Evolutionary conservation across 257 asterid genomes (phyloP), one percentile per base, ranked within the genome.

Genomic region (Solanum ossicruentum): DNA sequence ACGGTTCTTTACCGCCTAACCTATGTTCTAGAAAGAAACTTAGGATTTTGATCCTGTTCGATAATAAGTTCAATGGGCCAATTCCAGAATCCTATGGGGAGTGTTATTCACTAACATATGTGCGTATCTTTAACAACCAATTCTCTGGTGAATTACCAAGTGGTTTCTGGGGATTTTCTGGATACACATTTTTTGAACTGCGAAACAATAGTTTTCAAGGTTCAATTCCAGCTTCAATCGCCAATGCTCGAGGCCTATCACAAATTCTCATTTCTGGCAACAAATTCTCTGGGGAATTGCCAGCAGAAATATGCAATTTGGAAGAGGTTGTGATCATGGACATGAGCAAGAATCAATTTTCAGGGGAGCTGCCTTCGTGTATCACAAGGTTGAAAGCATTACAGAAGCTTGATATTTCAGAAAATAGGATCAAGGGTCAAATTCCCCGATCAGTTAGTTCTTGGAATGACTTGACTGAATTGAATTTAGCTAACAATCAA

Each of bases 331-430:
- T 75, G 52, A 87, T 86, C n/a, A 73, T 92, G 56, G 95, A 93
- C 83, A 83, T 91, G 17, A 92, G 94, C 83, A 45, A 65, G 71
- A 94, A 94, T 73, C 89, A 67, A 77, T 72, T 88, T 58, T 93
- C 96, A 8, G 98, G 99, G 10, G 91, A 87, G 69, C 75, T 96
- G 60, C 99, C 99, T 43, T 23, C 88, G 0, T 96, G 99, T 80
- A 84, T 96, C 16, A 81, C 86, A 61, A 81, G 85, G 7, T 75
- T 96, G 89, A 89, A 77, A 11, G 87, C 86, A 28, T 85, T 96
- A 47, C 92, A 90, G 71, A 92, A 90, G 89, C 91, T 96, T 85
- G 94, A 89, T 79, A 84, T 87, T 86, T 92, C 93, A 43, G 93
- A 92, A 23, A 96, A 96, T 28, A 65, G 11, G 61, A 86, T 96